Evolutionary conservation across 164 flowering plant genomes (phyloP), one percentile per base, ranked within the genome.

Genomic region (Vitis riparia): DNA sequence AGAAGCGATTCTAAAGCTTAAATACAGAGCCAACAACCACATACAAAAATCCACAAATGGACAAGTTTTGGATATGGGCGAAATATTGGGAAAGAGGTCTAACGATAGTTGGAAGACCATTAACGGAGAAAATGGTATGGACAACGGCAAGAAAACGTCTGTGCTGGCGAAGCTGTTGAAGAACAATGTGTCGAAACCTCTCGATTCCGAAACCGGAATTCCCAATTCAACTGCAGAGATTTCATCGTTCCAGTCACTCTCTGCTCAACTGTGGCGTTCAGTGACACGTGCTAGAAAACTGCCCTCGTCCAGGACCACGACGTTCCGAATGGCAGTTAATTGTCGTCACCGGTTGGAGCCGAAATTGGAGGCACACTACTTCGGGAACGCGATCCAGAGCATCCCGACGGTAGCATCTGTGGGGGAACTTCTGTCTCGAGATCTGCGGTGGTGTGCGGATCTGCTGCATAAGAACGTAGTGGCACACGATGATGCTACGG

Each of bases 291-390:
- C 94, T 15, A 72, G 98, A 62, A 76, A 81, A 11, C 72, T 93
- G 9, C 16, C 63, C 2, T 62, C 77, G 0, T 1, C 68, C 3
- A 86, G 85, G 51, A 58, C 70, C 58, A 87, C 96, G 51, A 93
- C 98, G 74, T 90, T 93, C 30, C 73, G 97, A 15, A 93, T 93
- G 97, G 98, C 98, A 0, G 93, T 91, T 51, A 93, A 93, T 76
- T 93, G 98, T 75, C 79, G 97, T 1, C 96, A 83, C 77, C 77
- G 98, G 65, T 67, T 93, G 1, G 89, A 83, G 69, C 98, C 97
- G 10, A 59, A 63, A 66, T 64, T 93, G 8, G 83, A 85, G 56
- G 69, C 85, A 32, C 77, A 81, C 77, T 93, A 93, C 71, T 93
- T 91, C 85, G 98, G 98, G 9, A 94, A 92, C 84, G 91, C 91